Evolutionary conservation across 495 filamentous ascomycete genomes (phyloP).

Genomic region (Penicillium pulvis): DNA sequence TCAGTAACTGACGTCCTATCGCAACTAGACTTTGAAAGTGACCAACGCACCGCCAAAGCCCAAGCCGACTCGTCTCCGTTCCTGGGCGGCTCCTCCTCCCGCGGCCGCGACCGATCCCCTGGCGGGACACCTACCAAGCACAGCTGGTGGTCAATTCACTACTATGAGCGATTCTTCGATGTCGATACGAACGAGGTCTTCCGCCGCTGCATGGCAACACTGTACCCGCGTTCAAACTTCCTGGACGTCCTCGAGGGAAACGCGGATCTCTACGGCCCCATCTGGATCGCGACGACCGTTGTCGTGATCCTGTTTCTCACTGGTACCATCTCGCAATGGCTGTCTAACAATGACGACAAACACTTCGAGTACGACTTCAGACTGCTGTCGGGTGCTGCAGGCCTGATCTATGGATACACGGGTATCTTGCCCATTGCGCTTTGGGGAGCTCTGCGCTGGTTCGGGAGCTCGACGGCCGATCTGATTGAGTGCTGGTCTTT

Average conservation of each 20-base stretch:
- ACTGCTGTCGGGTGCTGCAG: slow-evolving; percentile 78
- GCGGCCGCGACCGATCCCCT: slow-evolving; percentile 45
- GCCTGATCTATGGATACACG: slow-evolving; percentile 93
- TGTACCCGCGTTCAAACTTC: slow-evolving; percentile 91
- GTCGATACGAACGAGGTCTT: slow-evolving; percentile 90
- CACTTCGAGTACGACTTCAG: slow-evolving; percentile 87
- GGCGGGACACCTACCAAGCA: slow-evolving; percentile 67
- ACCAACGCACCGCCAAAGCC: slow-evolving; percentile 59
- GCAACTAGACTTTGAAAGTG: slow-evolving; percentile 53
- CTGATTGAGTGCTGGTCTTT: slow-evolving; percentile 91
- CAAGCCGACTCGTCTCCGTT: slow-evolving; percentile 61
- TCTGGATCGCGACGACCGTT: slow-evolving; percentile 99
- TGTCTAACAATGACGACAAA: slow-evolving; percentile 59
- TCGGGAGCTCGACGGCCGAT: slow-evolving; percentile 76
- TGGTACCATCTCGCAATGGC: slow-evolving; percentile 89
- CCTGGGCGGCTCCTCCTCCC: slow-evolving; percentile 55
- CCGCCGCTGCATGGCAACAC: slow-evolving; percentile 75
- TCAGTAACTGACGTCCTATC: slow-evolving; percentile 5
- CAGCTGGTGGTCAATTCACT: slow-evolving; percentile 87
- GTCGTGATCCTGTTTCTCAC: slow-evolving; percentile 93
- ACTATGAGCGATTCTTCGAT: slow-evolving; percentile 98
- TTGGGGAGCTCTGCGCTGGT: slow-evolving; percentile 91
- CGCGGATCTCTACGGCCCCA: slow-evolving; percentile 90
- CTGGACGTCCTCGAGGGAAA: slow-evolving; percentile 97
- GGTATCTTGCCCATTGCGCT: slow-evolving; percentile 77